Evolutionary conservation across 352 stramenopile species (phyloP), one percentile per base, ranked within the genome.

Genomic region (Pythium guiyangense): DNA sequence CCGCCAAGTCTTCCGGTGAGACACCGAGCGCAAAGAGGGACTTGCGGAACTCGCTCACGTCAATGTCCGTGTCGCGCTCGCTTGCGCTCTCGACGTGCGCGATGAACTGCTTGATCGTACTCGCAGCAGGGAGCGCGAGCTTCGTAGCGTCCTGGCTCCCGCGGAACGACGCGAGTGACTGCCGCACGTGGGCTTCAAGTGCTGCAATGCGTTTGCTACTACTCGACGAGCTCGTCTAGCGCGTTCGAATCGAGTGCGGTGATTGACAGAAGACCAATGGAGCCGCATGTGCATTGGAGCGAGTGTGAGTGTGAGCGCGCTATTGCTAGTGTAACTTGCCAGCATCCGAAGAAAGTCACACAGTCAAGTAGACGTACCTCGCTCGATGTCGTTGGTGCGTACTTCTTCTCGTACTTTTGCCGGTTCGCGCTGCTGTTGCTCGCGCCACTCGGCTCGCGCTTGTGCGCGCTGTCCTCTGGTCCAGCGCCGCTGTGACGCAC

Each of bases 11-110:
- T 3, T 71, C 63, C 2, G 66, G 15, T 18, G 59, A 42, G 0
- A 73, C 4, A 1, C 71, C 71, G 29, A 80, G 44, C 34, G 71
- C 64, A 29, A 67, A 77, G 4, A 80, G 51, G 35, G 62, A 73
- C 50, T 77, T 77, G 49, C 63, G 71, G 8, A 80, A 63, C 15
- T 64, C 58, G 22, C 37, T 14, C 2, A 60, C 54, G 3, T 73
- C 63, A 17, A 77, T 51, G 20, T 64, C 59, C 4, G 20, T 42
- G 37, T 55, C 52, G 42, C 40, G 37, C 26, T 37, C 35, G 12
- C 54, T 59, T 11, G 20, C 57, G 14, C 35, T 55, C 49, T 63
- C 57, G 17, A 63, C 54, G 37, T 68, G 52, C 12, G 52, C 46
- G 44, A 76, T 50, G 40, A 69, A 73, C 46, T 35, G 37, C 26